Conservation (phyloP, 1,284 basidiomycete species). For the Ceratobasidium sp. region DNA sequence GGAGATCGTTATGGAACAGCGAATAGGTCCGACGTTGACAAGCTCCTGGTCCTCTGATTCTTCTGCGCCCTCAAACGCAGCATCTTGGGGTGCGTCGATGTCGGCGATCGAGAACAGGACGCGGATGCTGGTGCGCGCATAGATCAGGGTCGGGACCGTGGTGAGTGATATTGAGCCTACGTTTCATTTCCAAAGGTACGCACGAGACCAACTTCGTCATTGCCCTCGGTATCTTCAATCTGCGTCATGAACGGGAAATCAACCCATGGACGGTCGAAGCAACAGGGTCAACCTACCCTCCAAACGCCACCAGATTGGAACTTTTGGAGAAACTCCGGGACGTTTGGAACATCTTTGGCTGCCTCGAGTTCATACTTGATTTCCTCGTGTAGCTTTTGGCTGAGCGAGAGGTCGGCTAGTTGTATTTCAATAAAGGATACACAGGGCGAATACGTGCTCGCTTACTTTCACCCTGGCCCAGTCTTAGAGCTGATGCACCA, state of each 20-base stretch:
- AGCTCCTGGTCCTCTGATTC: conserved; percentile 56
- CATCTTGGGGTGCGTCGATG: conserved; percentile 57
- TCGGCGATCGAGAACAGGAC: conserved; percentile 85
- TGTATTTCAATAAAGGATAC: conserved; percentile 32
- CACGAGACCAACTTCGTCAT: conserved; percentile 82
- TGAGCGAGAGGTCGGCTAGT: conserved; percentile 73
- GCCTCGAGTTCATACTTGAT: conserved; percentile 83
- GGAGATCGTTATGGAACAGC: conserved; percentile 80
- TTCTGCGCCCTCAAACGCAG: conserved; percentile 55
- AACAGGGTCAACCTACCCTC: conserved; percentile 59
- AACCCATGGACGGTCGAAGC: neutral
- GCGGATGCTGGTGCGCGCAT: conserved; percentile 62
- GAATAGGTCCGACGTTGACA: conserved; percentile 68
- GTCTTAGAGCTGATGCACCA: conserved; percentile 34
- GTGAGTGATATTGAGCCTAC: conserved; percentile 56
- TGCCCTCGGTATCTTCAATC: conserved; percentile 75
- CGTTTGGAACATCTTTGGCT: conserved; percentile 54
- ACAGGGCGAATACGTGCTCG: neutral
- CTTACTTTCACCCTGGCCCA: conserved; percentile 44
- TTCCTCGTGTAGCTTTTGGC: conserved; percentile 81
- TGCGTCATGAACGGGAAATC: conserved; percentile 49
- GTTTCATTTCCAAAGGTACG: conserved; percentile 91
- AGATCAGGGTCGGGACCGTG: neutral
- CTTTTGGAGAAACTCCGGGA: conserved; percentile 77
- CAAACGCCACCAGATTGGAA: conserved; percentile 81